phyloP scores from a whole-genome alignment of 306 rosid genomes.

The Quercus parvula region DNA sequence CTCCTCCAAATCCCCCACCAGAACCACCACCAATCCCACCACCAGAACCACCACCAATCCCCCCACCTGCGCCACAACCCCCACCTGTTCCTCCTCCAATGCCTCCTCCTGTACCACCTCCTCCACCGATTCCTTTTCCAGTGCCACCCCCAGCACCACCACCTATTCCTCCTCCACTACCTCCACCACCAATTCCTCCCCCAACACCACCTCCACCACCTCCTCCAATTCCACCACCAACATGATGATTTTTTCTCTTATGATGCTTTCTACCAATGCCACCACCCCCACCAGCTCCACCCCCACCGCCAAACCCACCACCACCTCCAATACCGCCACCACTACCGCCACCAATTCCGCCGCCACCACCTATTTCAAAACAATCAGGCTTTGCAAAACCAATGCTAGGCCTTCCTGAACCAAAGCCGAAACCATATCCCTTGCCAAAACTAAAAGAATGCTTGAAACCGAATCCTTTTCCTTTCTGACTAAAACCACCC shows the following conservation, averaged over 20 bases:
- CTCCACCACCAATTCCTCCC: neutral
- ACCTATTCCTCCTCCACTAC: neutral
- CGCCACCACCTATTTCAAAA: slow-evolving; percentile 10
- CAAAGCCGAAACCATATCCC: slow-evolving; percentile 12
- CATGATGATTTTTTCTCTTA: too few species aligned
- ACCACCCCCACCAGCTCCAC: neutral
- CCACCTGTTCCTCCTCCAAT: neutral
- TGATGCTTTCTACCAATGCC: too few species aligned
- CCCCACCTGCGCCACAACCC: neutral
- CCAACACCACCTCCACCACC: neutral
- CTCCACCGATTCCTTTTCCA: neutral
- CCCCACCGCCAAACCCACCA: neutral
- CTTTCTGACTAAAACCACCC: slow-evolving; percentile 12
- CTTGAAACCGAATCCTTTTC: slow-evolving; percentile 4
- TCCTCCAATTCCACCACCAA: too few species aligned
- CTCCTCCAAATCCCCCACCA: slow-evolving; percentile 22
- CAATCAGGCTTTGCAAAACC: slow-evolving; percentile 15
- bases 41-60: neutral
- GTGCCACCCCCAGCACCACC: slow-evolving; percentile 6
- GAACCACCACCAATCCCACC: slow-evolving; percentile 3
- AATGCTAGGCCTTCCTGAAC: neutral
- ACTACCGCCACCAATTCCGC: neutral
- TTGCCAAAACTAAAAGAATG: slow-evolving; percentile 27
- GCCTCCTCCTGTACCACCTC: neutral
- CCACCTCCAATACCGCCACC: neutral